A percentile compares a stretch with the other conserved stretches of the same genome.
phyloP scores from a whole-genome alignment of 2,329 filamentous ascomycete genomes.

The Nemania serpens region DNA sequence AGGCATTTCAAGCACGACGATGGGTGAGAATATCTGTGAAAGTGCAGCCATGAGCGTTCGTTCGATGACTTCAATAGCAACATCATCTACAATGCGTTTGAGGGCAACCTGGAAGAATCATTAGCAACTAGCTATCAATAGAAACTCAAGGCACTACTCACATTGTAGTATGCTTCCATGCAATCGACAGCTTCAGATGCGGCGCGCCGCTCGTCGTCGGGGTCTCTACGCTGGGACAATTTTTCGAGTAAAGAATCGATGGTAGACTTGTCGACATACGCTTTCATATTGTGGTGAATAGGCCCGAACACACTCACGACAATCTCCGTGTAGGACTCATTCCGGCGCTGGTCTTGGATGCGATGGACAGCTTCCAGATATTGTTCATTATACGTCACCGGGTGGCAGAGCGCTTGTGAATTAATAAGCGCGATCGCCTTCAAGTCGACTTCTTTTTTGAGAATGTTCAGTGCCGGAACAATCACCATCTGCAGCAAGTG shows the following conservation, averaged over 20 bases:
- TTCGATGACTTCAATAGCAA: constrained; percentile 51
- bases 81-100: constrained; percentile 50
- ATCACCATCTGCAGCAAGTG: constrained; percentile 46
- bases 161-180: constrained; percentile 45
- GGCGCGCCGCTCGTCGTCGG: constrained; percentile 35
- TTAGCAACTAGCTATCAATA: not conserved
- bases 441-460: constrained; percentile 39
- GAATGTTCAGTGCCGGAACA: constrained; percentile 45
- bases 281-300: no score
- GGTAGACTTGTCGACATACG: no score
- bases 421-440: constrained; percentile 51
- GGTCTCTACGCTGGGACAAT: constrained; percentile 28
- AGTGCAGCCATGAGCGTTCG: constrained; percentile 41
- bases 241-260: not conserved
- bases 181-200: constrained; percentile 43
- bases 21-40: no score
- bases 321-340: not conserved
- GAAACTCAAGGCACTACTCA: constrained; percentile 22
- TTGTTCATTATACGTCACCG: constrained; percentile 58
- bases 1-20: constrained; percentile 9
- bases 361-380: constrained; percentile 40
- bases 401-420: constrained; percentile 50
- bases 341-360: not conserved
- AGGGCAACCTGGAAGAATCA: constrained; percentile 45
- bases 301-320: no score